Evolutionary conservation across 1,284 basidiomycete genomes (phyloP).

Genomic region (Fomitopsis betulina): DNA sequence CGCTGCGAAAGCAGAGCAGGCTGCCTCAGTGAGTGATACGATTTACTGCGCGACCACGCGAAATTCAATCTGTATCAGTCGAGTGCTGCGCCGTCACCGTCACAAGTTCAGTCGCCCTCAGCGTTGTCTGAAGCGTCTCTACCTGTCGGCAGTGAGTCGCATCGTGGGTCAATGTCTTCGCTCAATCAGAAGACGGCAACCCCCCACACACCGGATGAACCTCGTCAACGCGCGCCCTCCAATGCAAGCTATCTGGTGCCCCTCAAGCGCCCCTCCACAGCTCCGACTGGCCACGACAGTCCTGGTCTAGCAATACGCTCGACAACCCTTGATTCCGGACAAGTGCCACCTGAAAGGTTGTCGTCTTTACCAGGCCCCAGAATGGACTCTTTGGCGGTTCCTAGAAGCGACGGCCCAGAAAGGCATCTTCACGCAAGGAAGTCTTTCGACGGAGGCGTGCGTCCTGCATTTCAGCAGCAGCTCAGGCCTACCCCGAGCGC

Average conservation of each 20-base stretch:
- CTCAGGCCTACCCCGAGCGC: constrained; percentile 23
- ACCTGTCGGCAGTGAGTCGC: not conserved
- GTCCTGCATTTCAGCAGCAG: constrained; percentile 41
- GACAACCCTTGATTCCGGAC: not conserved
- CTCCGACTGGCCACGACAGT: not conserved
- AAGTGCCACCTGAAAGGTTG: constrained; percentile 10
- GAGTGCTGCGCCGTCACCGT: not conserved
- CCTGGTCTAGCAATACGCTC: not conserved
- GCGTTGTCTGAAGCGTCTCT: not conserved
- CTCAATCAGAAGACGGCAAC: not conserved
- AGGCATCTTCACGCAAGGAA: constrained; percentile 38
- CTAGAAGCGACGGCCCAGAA: constrained; percentile 14
- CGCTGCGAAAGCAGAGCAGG: constrained; percentile 29
- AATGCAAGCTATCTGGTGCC: not conserved
- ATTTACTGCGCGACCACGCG: not conserved
- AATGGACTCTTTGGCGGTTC: constrained; percentile 21
- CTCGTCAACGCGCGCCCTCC: not conserved
- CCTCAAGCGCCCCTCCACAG: not conserved
- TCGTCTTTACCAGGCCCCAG: constrained; percentile 13
- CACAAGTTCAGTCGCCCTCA: constrained; percentile 1
- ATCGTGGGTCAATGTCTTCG: constrained; percentile 3
- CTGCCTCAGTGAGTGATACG: not conserved
- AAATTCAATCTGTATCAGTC: not conserved
- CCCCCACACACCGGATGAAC: not conserved
- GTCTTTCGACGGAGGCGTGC: constrained; percentile 57